Evolutionary conservation across 768 basidiomycete genomes (phyloP).

Genomic region (Punctularia strigosozonata): DNA sequence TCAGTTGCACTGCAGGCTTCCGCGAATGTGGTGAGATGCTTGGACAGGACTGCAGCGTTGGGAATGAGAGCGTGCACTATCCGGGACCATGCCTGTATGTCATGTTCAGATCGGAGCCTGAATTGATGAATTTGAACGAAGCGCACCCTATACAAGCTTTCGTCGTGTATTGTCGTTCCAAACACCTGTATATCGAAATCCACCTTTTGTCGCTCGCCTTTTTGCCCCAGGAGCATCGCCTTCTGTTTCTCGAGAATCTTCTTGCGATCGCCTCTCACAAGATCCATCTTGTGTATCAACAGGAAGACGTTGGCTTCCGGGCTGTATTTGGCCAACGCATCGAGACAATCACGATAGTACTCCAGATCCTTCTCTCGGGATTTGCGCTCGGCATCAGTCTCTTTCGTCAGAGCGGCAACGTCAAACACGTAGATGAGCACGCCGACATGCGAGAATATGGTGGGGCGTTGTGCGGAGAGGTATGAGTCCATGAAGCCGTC

Average conservation of each 20-base stretch:
- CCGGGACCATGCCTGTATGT: slow-evolving; percentile 84
- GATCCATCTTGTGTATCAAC: slow-evolving; percentile 96
- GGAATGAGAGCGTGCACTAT: slow-evolving; percentile 96
- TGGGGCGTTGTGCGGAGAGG: slow-evolving; percentile 82
- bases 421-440: slow-evolving; percentile 99
- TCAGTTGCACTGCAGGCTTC: slow-evolving; percentile 84
- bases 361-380: slow-evolving; percentile 79
- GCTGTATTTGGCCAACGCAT: slow-evolving; percentile 67
- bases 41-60: slow-evolving; percentile 80
- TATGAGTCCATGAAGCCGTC: slow-evolving; percentile 98
- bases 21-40: slow-evolving; percentile 79
- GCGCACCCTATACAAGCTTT: slow-evolving; percentile 84
- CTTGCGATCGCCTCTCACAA: slow-evolving; percentile 55
- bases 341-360: slow-evolving; percentile 88
- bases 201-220: slow-evolving; percentile 39
- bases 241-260: slow-evolving; percentile 59
- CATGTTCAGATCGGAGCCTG: slow-evolving; percentile 6
- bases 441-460: slow-evolving; percentile 93
- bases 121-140: not conserved
- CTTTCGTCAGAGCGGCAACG: no score
- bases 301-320: slow-evolving; percentile 81
- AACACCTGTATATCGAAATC: slow-evolving; percentile 80
- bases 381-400: no score
- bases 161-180: slow-evolving; percentile 94
- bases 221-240: slow-evolving; percentile 60